Conservation (phyloP, 1,139 yeast species). For the Suhomyces kunorum region DNA sequence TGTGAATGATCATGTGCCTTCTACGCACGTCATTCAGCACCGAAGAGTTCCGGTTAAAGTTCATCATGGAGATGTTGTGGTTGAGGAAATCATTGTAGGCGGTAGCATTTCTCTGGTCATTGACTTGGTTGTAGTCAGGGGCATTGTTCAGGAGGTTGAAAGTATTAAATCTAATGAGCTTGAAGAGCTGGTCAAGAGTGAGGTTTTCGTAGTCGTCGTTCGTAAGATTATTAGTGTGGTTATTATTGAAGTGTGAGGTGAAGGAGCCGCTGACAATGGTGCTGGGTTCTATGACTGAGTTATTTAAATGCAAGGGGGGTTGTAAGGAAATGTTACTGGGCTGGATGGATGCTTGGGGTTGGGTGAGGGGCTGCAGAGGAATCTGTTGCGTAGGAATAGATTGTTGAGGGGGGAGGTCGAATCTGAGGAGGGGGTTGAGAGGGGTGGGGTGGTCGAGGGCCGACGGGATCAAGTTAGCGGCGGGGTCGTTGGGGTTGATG, state of each 20-base stretch:
- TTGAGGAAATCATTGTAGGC: conserved; percentile 3
- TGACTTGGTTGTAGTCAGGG: not conserved
- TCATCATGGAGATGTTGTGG: conserved; percentile 11
- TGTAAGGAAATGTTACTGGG: conserved; percentile 6
- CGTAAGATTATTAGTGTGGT: conserved; percentile 31
- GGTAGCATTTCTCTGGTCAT: not conserved
- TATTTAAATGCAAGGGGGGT: conserved; percentile 16
- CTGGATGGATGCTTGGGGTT: conserved; percentile 1
- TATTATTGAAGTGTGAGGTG: conserved; percentile 24
- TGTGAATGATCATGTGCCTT: conserved; percentile 38
- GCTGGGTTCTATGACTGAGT: conserved; percentile 22
- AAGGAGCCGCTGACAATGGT: conserved; percentile 15
- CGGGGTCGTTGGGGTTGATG: not conserved
- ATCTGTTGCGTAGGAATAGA: conserved; percentile 9
- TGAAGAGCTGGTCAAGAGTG: conserved; percentile 41
- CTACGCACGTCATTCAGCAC: conserved; percentile 37
- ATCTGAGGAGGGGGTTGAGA: conserved; percentile 2
- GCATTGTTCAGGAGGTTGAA: conserved; percentile 4
- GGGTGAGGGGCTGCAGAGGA: conserved; percentile 8
- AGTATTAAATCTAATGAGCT: conserved; percentile 23
- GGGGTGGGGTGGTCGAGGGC: not conserved
- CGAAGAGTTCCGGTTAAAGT: conserved; percentile 15
- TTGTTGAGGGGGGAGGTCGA: conserved; percentile 8
- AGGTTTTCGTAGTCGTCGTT: conserved; percentile 45
- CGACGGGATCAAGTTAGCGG: not conserved